A percentile compares a stretch with the other conserved stretches of the same genome.
Conservation (phyloP, 768 basidiomycete species). For the Auricularia auricula-judae region DNA sequence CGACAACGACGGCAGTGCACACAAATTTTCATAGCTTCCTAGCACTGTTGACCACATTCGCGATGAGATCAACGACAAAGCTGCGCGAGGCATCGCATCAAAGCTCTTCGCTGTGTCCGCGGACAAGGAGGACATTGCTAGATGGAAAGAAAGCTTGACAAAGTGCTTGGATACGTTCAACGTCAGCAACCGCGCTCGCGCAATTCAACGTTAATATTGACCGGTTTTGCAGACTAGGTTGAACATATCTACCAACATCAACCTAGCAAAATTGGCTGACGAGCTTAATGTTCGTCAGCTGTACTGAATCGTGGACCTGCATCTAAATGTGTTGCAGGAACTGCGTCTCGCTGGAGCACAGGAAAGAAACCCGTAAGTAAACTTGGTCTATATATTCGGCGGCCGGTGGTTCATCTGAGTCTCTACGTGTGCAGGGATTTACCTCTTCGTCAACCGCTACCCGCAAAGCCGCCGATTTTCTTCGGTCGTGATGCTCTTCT, state of each 20-base stretch:
- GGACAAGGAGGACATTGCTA: background rate
- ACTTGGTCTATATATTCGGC: no score
- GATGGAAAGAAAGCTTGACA: background rate
- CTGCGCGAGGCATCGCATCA: background rate
- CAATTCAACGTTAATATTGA: background rate
- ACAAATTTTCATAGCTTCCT: background rate
- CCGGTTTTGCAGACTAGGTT: background rate
- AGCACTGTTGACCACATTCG: background rate
- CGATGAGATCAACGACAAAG: background rate
- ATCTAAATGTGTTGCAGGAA: background rate
- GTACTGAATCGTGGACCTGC: background rate
- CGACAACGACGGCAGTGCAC: no score
- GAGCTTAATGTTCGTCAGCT: background rate
- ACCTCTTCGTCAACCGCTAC: background rate
- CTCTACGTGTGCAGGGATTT: background rate
- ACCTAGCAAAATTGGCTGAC: background rate
- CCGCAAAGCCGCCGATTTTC: background rate
- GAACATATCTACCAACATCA: background rate
- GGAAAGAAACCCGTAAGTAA: no score
- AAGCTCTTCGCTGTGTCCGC: background rate
- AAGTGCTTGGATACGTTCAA: background rate
- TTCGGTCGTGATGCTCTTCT: background rate
- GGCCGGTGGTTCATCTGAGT: background rate
- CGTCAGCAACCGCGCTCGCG: background rate
- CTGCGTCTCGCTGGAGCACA: no score